Evolutionary conservation across 352 stramenopile species (phyloP), one percentile per base, ranked within the genome.

Genomic region (Pythium dissotocum): DNA sequence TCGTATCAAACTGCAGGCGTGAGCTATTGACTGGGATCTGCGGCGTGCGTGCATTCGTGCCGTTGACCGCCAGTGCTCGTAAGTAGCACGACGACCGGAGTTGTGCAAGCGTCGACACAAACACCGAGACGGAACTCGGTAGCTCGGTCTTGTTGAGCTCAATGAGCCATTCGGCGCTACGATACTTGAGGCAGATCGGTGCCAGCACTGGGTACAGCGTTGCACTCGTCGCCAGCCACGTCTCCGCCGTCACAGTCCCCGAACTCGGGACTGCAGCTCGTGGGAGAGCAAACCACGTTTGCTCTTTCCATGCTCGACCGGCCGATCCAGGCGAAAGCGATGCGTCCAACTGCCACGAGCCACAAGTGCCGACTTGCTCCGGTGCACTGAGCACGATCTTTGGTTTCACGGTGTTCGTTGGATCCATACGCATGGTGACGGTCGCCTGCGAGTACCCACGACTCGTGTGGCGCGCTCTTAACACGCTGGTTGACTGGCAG

Each of bases 281-380:
- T 0, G 83, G 79, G 3, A 90, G 53, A 0, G 64, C 68, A 12
- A 85, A 79, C 85, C 83, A 93, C 24, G 60, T 48, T 5, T 77
- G 46, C 6, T 73, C 61, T 18, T 58, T 56, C 35, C 82, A 94
- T 6, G 76, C 63, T 2, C 85, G 82, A 6, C 85, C 83, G 0
- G 77, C 80, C 30, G 70, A 71, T 14, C 85, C 85, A 35, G 71
- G 81, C 0, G 85, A 92, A 4, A 90, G 70, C 0, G 77, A 80
- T 2, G 77, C 82, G 30, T 94, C 85, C 2, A 72, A 61, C 0
- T 53, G 61, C 77, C 83, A 90, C 1, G 38, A n/a, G 0, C 85
- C 85, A 55, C 85, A 94, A 16, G 79, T 86, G 3, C 83, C 79
- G 16, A 80, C 75, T n/a, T 83, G 74, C 7, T 91, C 81, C 0